These are phyloP conservation scores for Plasmodium chabaudi DNA, from an alignment of 169 alveolate species.

Conservation along the genomic window DNA sequence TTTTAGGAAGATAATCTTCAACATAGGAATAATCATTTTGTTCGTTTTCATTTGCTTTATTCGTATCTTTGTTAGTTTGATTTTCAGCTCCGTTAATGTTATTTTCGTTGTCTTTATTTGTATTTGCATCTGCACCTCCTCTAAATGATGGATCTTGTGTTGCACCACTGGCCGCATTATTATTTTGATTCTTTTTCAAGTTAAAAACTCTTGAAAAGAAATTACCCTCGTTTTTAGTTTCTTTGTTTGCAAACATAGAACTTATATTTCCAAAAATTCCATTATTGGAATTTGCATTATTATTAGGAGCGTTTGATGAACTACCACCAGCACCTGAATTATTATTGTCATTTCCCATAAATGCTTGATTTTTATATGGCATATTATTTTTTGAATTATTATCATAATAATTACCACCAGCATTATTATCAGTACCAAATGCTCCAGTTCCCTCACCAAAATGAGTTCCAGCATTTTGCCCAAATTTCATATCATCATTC, in stretches of 20 bases:
- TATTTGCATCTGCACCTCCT: not conserved
- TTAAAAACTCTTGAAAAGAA: constrained; percentile 21
- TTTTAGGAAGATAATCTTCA: constrained; percentile 61
- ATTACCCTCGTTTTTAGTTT: constrained; percentile 20
- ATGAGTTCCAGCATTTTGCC: not conserved
- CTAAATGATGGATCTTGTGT: no score
- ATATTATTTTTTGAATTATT: constrained; percentile 36
- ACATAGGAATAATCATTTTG: constrained; percentile 25
- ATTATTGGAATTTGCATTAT: not conserved
- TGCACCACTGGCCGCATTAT: not conserved
- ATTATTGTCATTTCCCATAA: constrained; percentile 6
- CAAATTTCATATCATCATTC: constrained; percentile 15
- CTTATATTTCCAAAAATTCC: constrained; percentile 21
- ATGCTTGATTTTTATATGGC: constrained; percentile 27
- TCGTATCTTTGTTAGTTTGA: not conserved
- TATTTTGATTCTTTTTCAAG: constrained; percentile 12
- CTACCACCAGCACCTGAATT: not conserved
- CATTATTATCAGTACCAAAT: not conserved
- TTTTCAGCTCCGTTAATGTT: not conserved
- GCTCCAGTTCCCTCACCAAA: not conserved
- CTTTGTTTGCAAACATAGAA: constrained; percentile 21
- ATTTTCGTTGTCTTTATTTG: not conserved
- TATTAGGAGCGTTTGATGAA: not conserved
- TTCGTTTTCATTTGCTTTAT: not conserved
- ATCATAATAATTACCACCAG: constrained; percentile 22